A percentile compares a stretch with the other conserved stretches of the same genome.
Conservation (phyloP, 2,329 filamentous ascomycete genomes). For the Claviceps sp. region DNA sequence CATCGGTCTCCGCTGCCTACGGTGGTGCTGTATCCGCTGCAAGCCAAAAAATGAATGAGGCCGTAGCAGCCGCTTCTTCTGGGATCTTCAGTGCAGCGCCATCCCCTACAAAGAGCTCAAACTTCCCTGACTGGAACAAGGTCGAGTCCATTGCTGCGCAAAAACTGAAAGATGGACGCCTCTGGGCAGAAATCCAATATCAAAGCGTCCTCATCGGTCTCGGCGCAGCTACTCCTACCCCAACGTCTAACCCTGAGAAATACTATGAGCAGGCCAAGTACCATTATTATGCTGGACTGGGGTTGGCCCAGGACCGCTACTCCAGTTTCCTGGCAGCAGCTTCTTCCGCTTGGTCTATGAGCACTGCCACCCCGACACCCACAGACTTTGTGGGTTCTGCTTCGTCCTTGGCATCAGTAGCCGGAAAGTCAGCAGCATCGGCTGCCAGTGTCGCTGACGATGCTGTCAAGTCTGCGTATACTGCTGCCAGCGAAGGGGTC, state of each 20-base stretch:
- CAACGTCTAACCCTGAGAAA: slow-evolving; percentile 38
- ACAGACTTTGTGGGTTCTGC: slow-evolving; percentile 36
- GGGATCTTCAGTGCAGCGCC: slow-evolving; percentile 36
- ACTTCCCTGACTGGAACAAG: slow-evolving; percentile 32
- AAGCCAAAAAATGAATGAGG: slow-evolving; percentile 42
- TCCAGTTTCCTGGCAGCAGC: slow-evolving; percentile 61
- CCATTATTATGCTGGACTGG: slow-evolving; percentile 66
- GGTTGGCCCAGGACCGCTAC: slow-evolving; percentile 67
- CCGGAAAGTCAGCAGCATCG: slow-evolving; percentile 30
- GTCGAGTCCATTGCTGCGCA: slow-evolving; percentile 55
- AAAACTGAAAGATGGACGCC: slow-evolving; percentile 55
- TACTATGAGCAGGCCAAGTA: slow-evolving; percentile 47
- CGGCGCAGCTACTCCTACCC: slow-evolving; percentile 40
- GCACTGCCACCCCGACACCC: slow-evolving; percentile 43
- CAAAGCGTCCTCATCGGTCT: slow-evolving; percentile 53
- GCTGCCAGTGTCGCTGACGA: slow-evolving; percentile 34
- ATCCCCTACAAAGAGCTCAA: slow-evolving; percentile 26
- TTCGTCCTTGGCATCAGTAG: slow-evolving; percentile 36
- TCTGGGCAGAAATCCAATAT: slow-evolving; percentile 58
- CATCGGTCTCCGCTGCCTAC: slow-evolving; percentile 56
- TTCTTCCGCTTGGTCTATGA: slow-evolving; percentile 50
- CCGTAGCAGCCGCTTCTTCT: slow-evolving; percentile 38
- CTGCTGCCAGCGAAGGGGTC: slow-evolving; percentile 29
- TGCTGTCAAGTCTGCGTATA: slow-evolving; percentile 37
- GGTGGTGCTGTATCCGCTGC: slow-evolving; percentile 51